Evolutionary conservation across 2,329 filamentous ascomycete species (phyloP), one percentile per base, ranked within the genome.

Genomic region (Colletotrichum graminicola): DNA sequence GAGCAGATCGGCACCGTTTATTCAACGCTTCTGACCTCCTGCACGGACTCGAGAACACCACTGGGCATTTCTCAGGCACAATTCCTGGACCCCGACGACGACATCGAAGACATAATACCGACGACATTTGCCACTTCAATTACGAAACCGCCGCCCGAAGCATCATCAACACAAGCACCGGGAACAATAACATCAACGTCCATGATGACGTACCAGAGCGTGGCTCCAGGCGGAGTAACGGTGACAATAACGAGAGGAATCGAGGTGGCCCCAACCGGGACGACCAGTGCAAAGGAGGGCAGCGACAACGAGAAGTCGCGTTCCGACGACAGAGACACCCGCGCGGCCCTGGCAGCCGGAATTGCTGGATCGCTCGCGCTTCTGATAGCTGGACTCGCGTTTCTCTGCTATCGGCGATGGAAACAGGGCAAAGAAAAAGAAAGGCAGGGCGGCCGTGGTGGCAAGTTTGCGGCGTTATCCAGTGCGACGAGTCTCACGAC

Each of bases 1-100:
- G 74, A 34, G 34, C 83, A 87, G 56, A 73, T 88, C 8, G 72
- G 77, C 16, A 66, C 75, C 12, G 84, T 86, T 12, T 89, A 86
- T 74, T 75, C 78, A 16, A 84, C 78, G 5, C 82, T 89, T 78
- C 70, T 76, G 3, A 74, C 75, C 16, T 84, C 85, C 18, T 89
- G 87, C 75, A 74, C 76, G 2, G 76, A 80, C 29, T 86, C 85
- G 0, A 76, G 80, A 3, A 87, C 85, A 21, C 83, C 83, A 1
- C 75, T 89, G 32, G 77, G 74, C 32, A 76, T 89, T 0, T 78
- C 79, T 14, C 78, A 84, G 74, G 74, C 78, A 23, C 79, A 83
- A n/a, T 88, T 86, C 71, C 67, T 86, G 59, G 36, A 54, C 6
- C 45, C 65, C 23, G 69, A 55, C 6, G 18, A 74, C 61, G 43